A percentile compares a stretch with the other conserved stretches of the same genome.
Evolutionary conservation across 208 protist species (phyloP).

Genomic region (Lotmaria passim): DNA sequence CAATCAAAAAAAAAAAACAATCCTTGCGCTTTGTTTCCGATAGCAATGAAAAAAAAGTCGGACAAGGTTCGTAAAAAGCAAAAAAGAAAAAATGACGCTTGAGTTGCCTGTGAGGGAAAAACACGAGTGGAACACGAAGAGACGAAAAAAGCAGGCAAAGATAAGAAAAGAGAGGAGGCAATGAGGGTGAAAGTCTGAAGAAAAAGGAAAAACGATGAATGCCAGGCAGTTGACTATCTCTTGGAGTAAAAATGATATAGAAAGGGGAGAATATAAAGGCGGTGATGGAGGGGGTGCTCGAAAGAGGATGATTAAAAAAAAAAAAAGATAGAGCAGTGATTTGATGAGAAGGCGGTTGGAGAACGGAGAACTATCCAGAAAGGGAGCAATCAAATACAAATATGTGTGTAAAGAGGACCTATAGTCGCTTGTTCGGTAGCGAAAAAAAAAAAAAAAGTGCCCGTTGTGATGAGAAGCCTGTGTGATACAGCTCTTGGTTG

Average conservation of each 20-base stretch:
- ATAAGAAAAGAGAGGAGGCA: not conserved
- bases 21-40: no score
- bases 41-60: not conserved
- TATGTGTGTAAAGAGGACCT: no score
- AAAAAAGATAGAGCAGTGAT: not conserved
- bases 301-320: constrained; percentile 8
- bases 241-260: not conserved
- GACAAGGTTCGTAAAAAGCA: not conserved
- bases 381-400: no score
- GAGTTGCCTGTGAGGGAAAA: not conserved
- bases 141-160: constrained; percentile 2
- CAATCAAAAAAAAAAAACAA: not conserved
- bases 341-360: not conserved
- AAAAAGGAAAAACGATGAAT: constrained; percentile 9
- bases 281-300: not conserved
- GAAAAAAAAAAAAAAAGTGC: not conserved
- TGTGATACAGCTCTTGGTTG: no score
- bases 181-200: not conserved
- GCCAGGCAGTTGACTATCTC: constrained; percentile 1
- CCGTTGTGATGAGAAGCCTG: no score
- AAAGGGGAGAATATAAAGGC: not conserved
- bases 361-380: not conserved
- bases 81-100: not conserved
- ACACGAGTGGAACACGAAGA: not conserved
- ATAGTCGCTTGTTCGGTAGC: no score